phyloP scores from a whole-genome alignment of 495 filamentous ascomycete species.

The Aspergillus hancockii region DNA sequence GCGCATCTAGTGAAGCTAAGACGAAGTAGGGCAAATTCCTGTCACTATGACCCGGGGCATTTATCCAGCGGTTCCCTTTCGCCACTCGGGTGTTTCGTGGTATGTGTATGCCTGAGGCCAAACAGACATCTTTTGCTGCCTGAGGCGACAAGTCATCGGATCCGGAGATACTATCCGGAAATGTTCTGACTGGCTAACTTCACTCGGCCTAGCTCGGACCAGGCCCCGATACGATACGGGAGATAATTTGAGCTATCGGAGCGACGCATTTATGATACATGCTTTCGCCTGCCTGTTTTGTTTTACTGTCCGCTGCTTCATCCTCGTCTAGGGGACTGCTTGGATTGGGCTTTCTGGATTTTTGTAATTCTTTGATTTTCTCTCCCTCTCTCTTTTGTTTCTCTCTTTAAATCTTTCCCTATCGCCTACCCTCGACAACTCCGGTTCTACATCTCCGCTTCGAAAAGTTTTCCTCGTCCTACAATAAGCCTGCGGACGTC shows the following conservation, averaged over 20 bases:
- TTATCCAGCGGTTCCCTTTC: not conserved
- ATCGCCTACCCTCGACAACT: not conserved
- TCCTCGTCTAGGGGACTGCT: not conserved
- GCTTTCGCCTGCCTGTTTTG: not conserved
- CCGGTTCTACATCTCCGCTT: not conserved
- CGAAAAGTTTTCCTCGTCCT: not conserved
- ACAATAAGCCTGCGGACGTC: not conserved
- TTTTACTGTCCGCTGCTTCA: not conserved
- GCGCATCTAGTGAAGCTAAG: slow-evolving; percentile 7
- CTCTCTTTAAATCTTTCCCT: not conserved
- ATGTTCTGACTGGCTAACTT: not conserved
- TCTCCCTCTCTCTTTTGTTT: not conserved
- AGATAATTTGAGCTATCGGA: slow-evolving; percentile 6
- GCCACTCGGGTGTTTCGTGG: not conserved
- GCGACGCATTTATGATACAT: not conserved
- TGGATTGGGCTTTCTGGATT: not conserved
- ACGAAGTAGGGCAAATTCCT: slow-evolving; percentile 4
- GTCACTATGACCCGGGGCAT: not conserved
- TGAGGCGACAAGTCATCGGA: not conserved
- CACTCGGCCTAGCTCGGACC: slow-evolving; percentile 4
- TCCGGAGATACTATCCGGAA: slow-evolving; percentile 1
- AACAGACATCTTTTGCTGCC: not conserved
- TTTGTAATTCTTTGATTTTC: not conserved
- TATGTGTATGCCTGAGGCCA: slow-evolving; percentile 1
- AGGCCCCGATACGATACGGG: slow-evolving; percentile 4